Conservation (phyloP, 2,329 filamentous ascomycete genomes). For the Davidsoniella eucalypti region DNA sequence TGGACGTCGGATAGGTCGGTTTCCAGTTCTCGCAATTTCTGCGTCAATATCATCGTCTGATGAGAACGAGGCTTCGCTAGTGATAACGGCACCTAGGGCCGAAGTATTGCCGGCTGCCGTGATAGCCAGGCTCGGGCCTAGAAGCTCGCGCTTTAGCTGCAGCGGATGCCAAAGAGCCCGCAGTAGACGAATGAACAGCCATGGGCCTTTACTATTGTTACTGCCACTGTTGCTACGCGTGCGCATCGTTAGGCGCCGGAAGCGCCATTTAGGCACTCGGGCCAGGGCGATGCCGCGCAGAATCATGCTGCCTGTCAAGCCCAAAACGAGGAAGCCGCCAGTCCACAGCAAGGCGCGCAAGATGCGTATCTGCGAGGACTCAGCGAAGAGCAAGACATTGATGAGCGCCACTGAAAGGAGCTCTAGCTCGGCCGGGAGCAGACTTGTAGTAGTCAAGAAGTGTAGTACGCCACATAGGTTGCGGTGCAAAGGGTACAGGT, state of each 20-base stretch:
- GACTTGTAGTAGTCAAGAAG: constrained; percentile 73
- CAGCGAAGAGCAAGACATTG: constrained; percentile 60
- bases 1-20: no score
- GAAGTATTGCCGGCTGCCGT: constrained; percentile 3
- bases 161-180: constrained; percentile 5
- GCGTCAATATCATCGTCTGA: neutral
- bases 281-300: constrained; percentile 74
- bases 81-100: neutral
- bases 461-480: constrained; percentile 57
- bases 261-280: constrained; percentile 80
- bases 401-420: constrained; percentile 70
- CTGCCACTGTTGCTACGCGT: neutral
- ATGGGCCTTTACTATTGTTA: no score
- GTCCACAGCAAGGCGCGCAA: constrained; percentile 74
- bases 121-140: constrained; percentile 18
- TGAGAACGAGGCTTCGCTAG: neutral
- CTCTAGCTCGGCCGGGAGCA: constrained; percentile 75
- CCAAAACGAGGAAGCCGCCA: constrained; percentile 60
- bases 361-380: constrained; percentile 69
- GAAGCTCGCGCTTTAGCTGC: constrained; percentile 9
- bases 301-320: constrained; percentile 57
- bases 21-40: neutral
- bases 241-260: constrained; percentile 37
- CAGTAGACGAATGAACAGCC: neutral
- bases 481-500: constrained; percentile 68